Base-by-base conservation (phyloP, 2,329 filamentous ascomycete genomes). In the Grosmannia clavigera region DNA sequence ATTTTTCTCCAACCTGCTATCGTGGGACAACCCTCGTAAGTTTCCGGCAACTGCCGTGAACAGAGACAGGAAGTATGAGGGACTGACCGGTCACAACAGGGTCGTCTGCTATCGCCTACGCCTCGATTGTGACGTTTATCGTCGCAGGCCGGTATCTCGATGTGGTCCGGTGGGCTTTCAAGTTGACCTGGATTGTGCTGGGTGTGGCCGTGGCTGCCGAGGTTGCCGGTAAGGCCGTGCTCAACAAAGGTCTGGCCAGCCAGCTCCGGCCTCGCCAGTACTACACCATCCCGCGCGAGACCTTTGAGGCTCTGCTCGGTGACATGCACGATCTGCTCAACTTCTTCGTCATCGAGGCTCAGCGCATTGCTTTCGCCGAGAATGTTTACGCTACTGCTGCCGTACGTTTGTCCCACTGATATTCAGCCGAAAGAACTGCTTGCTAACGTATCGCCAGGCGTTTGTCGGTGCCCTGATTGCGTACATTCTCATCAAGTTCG, bases 261-360 rank as follows among this genome's bases (percentile, higher is more conserved):
- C 84, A 87, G 72, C 70, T 88, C 67, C 82, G 85, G 65, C 85
- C 85, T 59, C 81, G 78, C 70, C 79, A 80, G 70, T 88, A 88
- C 74, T 86, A 84, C 72, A 86, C 83, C 5, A 72, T 88, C 51
- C 79, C 84, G 11, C 79, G 80, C 65, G 80, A 85, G 66, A 83
- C 81, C 7, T 72, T 87, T 48, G 81, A 87, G 66, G 70, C 73
- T 61, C 65, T 84, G 64, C 80, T 85, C 66, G 82, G 81, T 60
- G 85, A 87, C 65, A 74, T 84, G 50, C 81, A 86, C 68, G 84
- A 87, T 72, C 78, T 88, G 62, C 71, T 85, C 73, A 88, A 88
- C 78, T 88, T 88, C 72, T 84, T 87, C 66, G 77, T 86, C 63
- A 86, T 88, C 61, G 85, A 88, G 75, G 75, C 78, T 57, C 85